These are phyloP conservation scores for Puccinia triticina DNA, from an alignment of 1,284 basidiomycete genomes.

Conservation along the genomic window DNA sequence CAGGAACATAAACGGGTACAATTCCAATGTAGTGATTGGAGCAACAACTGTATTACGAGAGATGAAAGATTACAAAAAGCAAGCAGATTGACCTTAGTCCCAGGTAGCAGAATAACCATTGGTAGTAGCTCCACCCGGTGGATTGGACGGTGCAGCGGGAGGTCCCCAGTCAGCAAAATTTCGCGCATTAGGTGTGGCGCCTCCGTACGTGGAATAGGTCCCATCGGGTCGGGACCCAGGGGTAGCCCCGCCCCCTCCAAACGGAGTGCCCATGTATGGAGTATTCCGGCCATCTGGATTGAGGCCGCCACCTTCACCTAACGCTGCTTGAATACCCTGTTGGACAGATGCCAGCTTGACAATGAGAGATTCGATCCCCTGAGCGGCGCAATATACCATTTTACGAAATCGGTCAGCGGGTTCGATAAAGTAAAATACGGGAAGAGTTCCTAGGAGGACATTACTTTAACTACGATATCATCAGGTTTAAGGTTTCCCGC, in stretches of 20 bases:
- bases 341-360: conserved; percentile 51
- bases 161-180: conserved; percentile 43
- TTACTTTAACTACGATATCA: conserved; percentile 81
- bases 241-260: conserved; percentile 42
- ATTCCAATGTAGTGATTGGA: not conserved
- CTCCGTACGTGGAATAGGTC: conserved; percentile 40
- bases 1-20: not conserved
- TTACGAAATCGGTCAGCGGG: not conserved
- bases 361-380: conserved; percentile 51
- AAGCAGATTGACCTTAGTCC: not conserved
- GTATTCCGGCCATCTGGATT: conserved; percentile 52
- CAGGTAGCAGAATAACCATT: conserved; percentile 30
- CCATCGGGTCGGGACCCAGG: conserved; percentile 48
- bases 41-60: not conserved
- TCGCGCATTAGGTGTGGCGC: conserved; percentile 40
- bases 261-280: conserved; percentile 51
- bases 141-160: conserved; percentile 45
- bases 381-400: not conserved
- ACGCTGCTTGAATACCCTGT: conserved; percentile 41
- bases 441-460: conserved; percentile 47
- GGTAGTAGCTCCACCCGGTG: conserved; percentile 5
- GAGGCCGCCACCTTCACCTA: conserved; percentile 46
- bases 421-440: not conserved
- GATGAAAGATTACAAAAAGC: not conserved
- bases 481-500: conserved; percentile 84